Percentiles rank a stretch among this genome's conserved stretches.
Conservation (phyloP, 768 basidiomycete species). For the Amanita polypyramis region DNA sequence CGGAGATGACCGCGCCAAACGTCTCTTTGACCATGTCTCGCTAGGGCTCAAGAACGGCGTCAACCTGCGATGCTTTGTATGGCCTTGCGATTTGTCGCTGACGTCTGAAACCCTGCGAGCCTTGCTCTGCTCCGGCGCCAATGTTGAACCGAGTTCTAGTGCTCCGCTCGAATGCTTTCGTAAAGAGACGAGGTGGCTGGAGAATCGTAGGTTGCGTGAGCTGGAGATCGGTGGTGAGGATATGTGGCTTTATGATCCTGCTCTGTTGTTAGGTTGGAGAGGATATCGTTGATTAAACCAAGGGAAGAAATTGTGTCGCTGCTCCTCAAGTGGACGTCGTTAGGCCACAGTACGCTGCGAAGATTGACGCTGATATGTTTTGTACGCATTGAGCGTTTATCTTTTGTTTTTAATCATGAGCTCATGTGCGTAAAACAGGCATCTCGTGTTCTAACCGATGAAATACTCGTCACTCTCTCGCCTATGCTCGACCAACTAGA, state of each 20-base stretch:
- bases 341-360: slow-evolving; percentile 34
- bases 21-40: slow-evolving; percentile 29
- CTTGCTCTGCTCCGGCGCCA: slow-evolving; percentile 17
- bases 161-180: not conserved
- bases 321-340: slow-evolving; percentile 39
- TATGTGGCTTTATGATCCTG: slow-evolving; percentile 44
- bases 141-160: not conserved
- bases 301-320: slow-evolving; percentile 38
- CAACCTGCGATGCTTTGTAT: slow-evolving; percentile 54
- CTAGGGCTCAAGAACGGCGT: slow-evolving; percentile 49
- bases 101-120: slow-evolving; percentile 45
- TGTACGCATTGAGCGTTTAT: slow-evolving; percentile 24
- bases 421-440: too few species aligned
- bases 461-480: slow-evolving; percentile 37
- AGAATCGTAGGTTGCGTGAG: slow-evolving; percentile 17
- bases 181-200: not conserved
- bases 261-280: slow-evolving; percentile 36
- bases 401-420: not conserved
- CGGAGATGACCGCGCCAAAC: slow-evolving; percentile 13
- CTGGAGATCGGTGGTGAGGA: slow-evolving; percentile 67
- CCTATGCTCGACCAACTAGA: slow-evolving; percentile 40
- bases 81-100: slow-evolving; percentile 75
- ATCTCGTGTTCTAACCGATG: slow-evolving; percentile 50
- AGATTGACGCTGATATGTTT: slow-evolving; percentile 63
- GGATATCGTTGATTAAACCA: slow-evolving; percentile 70